Conservation (phyloP, 495 filamentous ascomycete species). For the Choiromyces venosus region DNA sequence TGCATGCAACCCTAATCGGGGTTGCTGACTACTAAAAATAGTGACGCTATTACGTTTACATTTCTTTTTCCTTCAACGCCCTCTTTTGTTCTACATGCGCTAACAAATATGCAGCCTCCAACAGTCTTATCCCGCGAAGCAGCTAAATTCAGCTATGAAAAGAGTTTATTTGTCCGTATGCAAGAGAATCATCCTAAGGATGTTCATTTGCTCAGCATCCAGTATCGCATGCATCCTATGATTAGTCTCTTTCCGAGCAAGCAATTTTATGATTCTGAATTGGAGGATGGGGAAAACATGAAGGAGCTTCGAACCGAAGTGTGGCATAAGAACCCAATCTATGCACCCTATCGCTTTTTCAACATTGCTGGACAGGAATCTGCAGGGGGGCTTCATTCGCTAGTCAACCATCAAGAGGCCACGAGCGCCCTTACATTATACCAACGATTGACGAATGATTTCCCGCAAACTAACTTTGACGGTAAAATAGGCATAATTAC, state of each 20-base stretch:
- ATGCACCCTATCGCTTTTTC: slow-evolving; percentile 96
- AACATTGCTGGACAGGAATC: slow-evolving; percentile 86
- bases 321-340: slow-evolving; percentile 76
- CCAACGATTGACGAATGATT: slow-evolving; percentile 67
- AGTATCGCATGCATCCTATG: slow-evolving; percentile 98
- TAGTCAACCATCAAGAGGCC: slow-evolving; percentile 83
- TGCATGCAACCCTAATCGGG: slow-evolving; percentile 11
- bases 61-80: background rate
- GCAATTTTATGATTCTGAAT: slow-evolving; percentile 83
- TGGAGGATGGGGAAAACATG: slow-evolving; percentile 82
- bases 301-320: slow-evolving; percentile 62
- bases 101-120: slow-evolving; percentile 54
- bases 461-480: slow-evolving; percentile 59
- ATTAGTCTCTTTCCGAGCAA: slow-evolving; percentile 84
- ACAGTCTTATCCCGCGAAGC: slow-evolving; percentile 93
- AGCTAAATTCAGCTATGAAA: slow-evolving; percentile 88
- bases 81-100: background rate
- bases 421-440: slow-evolving; percentile 79
- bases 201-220: slow-evolving; percentile 90
- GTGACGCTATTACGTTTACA: background rate
- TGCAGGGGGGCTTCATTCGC: slow-evolving; percentile 68
- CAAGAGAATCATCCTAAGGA: slow-evolving; percentile 80
- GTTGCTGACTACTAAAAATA: background rate
- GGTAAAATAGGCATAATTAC: slow-evolving; percentile 95
- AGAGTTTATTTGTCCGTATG: slow-evolving; percentile 97